Evolutionary conservation across 2,329 filamentous ascomycete genomes (phyloP), one percentile per base, ranked within the genome.

Genomic region (Colletotrichum spinosum): DNA sequence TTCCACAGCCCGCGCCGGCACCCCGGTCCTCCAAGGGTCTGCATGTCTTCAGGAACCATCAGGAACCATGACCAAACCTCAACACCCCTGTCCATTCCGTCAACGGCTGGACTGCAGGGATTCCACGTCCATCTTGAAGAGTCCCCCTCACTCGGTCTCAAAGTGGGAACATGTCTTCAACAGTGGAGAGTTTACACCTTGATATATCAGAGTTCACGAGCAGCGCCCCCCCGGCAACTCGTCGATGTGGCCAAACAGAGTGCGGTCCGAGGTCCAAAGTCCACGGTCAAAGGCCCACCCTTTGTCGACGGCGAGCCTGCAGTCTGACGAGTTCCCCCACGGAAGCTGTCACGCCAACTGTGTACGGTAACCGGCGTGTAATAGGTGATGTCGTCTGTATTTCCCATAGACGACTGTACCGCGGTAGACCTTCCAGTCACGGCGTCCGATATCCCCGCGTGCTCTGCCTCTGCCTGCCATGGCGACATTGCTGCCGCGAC

Each of bases 131-230:
- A 42, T 41, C 34, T 38, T 54, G 25, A 41, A 12, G 8, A 37
- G 37, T n/a, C 35, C 25, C 25, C 25, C 25, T 25, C 25, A 44
- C 35, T 45, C 6, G n/a, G 42, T 44, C 44, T 37, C 34, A 54
- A 35, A 41, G 39, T 17, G 46, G 46, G 6, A n/a, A 9, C 25
- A 6, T 39, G 34, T 52, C 38, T 53, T 42, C 58, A 25, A 41
- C 13, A 56, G 62, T 53, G 62, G 62, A 53, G 58, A 55, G 34
- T 48, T 46, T 62, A 51, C 58, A 17, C 51, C 41, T 56, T 49
- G 41, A 55, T 52, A 52, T 52, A 48, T 50, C 60, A 64, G 17
- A 54, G 48, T 59, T 64, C 25, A 25, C 25, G 25, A 25, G 25
- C 25, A 25, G 25, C 25, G 25, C 25, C 25, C 25, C 25, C 25